Conservation (phyloP, 495 filamentous ascomycete species). For the Aspergillus ostianus region DNA sequence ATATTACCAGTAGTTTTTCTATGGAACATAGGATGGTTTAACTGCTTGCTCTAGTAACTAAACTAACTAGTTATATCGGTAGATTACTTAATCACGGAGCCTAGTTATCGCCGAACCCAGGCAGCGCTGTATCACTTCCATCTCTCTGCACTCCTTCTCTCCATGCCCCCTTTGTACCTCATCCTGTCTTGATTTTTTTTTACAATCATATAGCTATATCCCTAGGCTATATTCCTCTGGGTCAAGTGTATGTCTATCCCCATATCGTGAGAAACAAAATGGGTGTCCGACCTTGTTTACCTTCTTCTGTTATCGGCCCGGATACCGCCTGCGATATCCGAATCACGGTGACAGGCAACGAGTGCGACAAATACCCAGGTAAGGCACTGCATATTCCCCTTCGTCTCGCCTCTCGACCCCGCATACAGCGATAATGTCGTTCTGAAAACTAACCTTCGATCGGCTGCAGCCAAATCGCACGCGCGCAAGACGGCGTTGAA, state of each 20-base stretch:
- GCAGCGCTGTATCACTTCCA: neutral
- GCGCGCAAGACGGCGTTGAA: conserved; percentile 68
- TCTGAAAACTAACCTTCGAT: neutral
- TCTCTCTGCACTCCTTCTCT: neutral
- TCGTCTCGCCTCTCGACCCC: neutral
- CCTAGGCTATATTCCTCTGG: neutral
- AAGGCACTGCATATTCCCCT: conserved; percentile 8
- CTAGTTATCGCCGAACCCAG: neutral
- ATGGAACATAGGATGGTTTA: too few species aligned
- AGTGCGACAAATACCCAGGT: conserved; percentile 48
- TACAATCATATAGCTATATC: neutral
- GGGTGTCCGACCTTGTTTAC: neutral
- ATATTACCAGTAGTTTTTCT: too few species aligned
- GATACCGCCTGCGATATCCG: conserved; percentile 35
- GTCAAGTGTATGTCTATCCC: neutral
- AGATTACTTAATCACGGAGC: neutral
- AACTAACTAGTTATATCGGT: too few species aligned
- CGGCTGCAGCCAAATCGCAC: conserved; percentile 69
- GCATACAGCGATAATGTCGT: neutral
- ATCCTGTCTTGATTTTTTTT: neutral
- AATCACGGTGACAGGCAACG: conserved; percentile 27
- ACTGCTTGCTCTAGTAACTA: too few species aligned
- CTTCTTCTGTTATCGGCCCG: conserved; percentile 24
- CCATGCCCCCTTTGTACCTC: neutral
- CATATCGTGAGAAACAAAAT: neutral